Evolutionary conservation across 805 yeast species (phyloP).

Genomic region (Candida tibetensis): DNA sequence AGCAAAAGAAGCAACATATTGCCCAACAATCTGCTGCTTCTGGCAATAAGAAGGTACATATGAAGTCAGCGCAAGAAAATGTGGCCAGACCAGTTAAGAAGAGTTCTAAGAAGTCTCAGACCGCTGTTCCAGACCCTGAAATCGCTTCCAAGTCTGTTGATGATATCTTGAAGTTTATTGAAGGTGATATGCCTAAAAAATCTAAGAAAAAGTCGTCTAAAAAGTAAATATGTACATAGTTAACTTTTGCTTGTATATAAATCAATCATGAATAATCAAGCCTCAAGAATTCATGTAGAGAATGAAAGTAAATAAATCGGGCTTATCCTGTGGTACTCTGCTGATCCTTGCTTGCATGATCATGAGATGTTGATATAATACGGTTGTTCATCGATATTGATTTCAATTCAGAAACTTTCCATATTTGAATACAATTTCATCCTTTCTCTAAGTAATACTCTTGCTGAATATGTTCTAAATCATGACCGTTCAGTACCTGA

Average conservation of each 20-base stretch:
- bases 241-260: slow-evolving; percentile 3
- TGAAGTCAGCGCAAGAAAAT: slow-evolving; percentile 10
- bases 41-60: slow-evolving; percentile 18
- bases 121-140: slow-evolving; percentile 40
- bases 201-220: slow-evolving; percentile 10
- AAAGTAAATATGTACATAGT: slow-evolving; percentile 6
- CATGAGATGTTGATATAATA: too few relatives aligned
- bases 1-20: slow-evolving; percentile 21
- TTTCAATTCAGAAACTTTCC: too few relatives aligned
- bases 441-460: too few relatives aligned
- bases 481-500: too few relatives aligned
- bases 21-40: slow-evolving; percentile 21
- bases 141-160: slow-evolving; percentile 67
- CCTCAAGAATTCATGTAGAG: not conserved
- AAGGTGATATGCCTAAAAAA: slow-evolving; percentile 41
- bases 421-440: too few relatives aligned
- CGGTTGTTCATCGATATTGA: too few relatives aligned
- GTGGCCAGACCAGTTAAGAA: slow-evolving; percentile 1
- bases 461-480: too few relatives aligned
- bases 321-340: too few relatives aligned
- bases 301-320: not conserved
- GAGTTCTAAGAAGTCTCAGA: slow-evolving; percentile 16
- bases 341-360: too few relatives aligned
- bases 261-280: not conserved
- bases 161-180: slow-evolving; percentile 68